Conservation (phyloP, 164 flowering plant genomes). For the Magnolia changhungtana region DNA sequence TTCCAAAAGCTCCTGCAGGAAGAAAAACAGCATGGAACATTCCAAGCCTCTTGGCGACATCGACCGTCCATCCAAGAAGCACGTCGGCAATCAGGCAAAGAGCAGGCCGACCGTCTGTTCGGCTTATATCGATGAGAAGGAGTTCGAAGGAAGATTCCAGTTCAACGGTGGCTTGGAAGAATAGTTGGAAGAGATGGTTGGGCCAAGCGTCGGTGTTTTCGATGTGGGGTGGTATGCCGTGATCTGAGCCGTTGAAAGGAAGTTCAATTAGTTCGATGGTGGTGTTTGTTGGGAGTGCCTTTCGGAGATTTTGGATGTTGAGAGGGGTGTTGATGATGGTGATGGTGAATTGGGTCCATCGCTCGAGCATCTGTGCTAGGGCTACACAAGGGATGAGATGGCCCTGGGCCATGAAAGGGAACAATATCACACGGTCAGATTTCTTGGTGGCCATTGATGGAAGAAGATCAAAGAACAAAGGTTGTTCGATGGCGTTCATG, state of each 20-base stretch:
- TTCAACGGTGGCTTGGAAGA: constrained; percentile 8
- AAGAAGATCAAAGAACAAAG: background rate
- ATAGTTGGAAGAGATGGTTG: background rate
- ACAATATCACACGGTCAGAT: background rate
- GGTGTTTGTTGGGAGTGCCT: background rate
- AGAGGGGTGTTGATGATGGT: constrained; percentile 19
- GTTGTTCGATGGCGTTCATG: no score
- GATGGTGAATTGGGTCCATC: background rate
- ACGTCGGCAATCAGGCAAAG: constrained; percentile 10
- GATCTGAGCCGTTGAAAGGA: constrained; percentile 15
- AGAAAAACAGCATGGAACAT: constrained; percentile 4
- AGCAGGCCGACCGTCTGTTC: constrained; percentile 10
- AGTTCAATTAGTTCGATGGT: constrained; percentile 12
- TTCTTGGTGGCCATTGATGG: background rate
- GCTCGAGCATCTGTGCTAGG: background rate
- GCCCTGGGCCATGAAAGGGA: background rate
- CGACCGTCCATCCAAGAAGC: constrained; percentile 5
- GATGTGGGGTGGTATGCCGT: constrained; percentile 12
- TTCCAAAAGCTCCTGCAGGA: constrained; percentile 12
- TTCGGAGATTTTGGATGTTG: constrained; percentile 11
- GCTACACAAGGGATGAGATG: constrained; percentile 1
- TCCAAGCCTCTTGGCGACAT: constrained; percentile 1
- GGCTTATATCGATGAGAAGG: constrained; percentile 7
- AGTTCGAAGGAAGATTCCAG: constrained; percentile 12
- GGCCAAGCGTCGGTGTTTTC: constrained; percentile 18